Percentiles rank a stretch among this genome's conserved stretches.
Conservation (phyloP, 1,139 yeast species). For the Saccharomyces hybrid region DNA sequence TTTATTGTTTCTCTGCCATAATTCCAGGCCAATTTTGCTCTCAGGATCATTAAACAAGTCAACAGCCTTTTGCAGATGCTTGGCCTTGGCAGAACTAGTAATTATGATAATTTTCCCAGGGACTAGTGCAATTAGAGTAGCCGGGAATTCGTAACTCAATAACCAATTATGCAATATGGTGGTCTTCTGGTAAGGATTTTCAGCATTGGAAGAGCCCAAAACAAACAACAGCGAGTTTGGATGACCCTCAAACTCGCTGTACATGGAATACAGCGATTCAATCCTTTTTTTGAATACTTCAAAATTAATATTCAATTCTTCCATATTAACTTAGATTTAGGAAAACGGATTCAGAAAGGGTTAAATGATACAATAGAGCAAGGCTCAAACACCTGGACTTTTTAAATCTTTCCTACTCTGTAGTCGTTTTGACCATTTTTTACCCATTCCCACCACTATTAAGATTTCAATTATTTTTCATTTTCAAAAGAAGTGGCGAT, state of each 20-base stretch:
- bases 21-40: slow-evolving; percentile 41
- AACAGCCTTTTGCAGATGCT: slow-evolving; percentile 46
- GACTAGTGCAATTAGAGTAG: slow-evolving; percentile 67
- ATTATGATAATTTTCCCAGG: slow-evolving; percentile 57
- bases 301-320: slow-evolving; percentile 36
- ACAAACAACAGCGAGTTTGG: slow-evolving; percentile 53
- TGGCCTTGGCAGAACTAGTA: slow-evolving; percentile 84
- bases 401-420: background rate
- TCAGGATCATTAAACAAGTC: slow-evolving; percentile 28
- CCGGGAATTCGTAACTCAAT: slow-evolving; percentile 90
- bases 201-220: slow-evolving; percentile 80
- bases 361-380: background rate
- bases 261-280: slow-evolving; percentile 27
- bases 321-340: slow-evolving; percentile 14
- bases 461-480: background rate
- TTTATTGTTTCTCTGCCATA: slow-evolving; percentile 69
- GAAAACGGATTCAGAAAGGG: background rate
- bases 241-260: slow-evolving; percentile 39
- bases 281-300: slow-evolving; percentile 35
- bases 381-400: background rate
- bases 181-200: slow-evolving; percentile 84
- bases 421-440: background rate
- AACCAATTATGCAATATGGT: slow-evolving; percentile 89
- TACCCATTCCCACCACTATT: background rate
- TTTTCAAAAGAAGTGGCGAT: background rate